Evolutionary conservation across 768 basidiomycete species (phyloP).

Genomic region (Suillus lakei): DNA sequence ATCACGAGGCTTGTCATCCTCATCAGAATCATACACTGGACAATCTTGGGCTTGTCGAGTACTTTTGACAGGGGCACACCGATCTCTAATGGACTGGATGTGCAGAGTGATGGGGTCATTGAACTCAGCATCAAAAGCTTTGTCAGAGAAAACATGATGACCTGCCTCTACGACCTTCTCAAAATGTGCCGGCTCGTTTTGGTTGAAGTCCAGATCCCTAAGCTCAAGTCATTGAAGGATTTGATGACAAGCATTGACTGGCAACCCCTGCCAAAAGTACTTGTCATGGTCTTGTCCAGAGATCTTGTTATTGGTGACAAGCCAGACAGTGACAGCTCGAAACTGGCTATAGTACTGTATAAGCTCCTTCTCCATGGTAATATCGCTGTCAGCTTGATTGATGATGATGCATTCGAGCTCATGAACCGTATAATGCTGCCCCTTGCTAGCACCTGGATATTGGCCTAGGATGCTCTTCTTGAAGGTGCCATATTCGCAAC

Average conservation of each 20-base stretch:
- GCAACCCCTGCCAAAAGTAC: constrained; percentile 5
- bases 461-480: not conserved
- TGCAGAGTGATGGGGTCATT: not conserved
- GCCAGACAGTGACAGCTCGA: not conserved
- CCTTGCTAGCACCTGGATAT: constrained; percentile 9
- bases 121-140: not conserved
- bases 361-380: constrained; percentile 5
- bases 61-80: not conserved
- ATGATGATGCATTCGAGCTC: constrained; percentile 3
- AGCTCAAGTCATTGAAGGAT: not conserved
- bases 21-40: not conserved
- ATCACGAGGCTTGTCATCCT: not conserved
- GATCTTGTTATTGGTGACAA: constrained; percentile 11
- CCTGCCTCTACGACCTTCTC: not conserved
- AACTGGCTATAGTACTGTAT: constrained; percentile 7
- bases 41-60: not conserved
- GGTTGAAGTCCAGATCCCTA: not conserved
- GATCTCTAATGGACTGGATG: not conserved
- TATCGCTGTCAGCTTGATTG: not conserved
- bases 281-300: not conserved
- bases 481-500: constrained; percentile 2
- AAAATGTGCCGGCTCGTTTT: not conserved
- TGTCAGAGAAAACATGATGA: not conserved
- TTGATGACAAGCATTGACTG: not conserved
- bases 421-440: not conserved